These are phyloP conservation scores for Aspergillus uvarum DNA, from an alignment of 2,329 filamentous ascomycete species.

Conservation along the genomic window DNA sequence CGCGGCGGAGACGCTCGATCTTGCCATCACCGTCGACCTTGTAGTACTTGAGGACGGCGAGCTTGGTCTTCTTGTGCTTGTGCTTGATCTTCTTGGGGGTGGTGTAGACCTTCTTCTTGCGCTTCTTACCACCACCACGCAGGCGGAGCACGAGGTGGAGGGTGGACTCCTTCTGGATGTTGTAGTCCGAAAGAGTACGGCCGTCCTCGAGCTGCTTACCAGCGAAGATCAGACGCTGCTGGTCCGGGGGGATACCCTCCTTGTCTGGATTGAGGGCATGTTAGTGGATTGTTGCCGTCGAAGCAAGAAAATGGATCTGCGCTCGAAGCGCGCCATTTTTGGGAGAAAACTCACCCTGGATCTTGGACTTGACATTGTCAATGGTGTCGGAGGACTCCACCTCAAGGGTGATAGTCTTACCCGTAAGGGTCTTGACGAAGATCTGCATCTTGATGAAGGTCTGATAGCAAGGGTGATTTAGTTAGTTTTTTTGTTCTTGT, in stretches of 20 bases:
- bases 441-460: slow-evolving; percentile 53
- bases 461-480: slow-evolving; percentile 24
- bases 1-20: slow-evolving; percentile 97
- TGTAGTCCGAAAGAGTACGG: slow-evolving; percentile 99
- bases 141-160: slow-evolving; percentile 97
- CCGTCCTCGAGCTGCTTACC: slow-evolving; percentile 99
- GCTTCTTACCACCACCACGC: slow-evolving; percentile 98
- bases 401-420: slow-evolving; percentile 99
- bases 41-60: slow-evolving; percentile 99
- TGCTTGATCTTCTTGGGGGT: slow-evolving; percentile 99
- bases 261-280: slow-evolving; percentile 67
- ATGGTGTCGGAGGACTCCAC: slow-evolving; percentile 99
- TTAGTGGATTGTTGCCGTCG: neutral
- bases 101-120: slow-evolving; percentile 99
- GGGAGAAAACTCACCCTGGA: slow-evolving; percentile 56
- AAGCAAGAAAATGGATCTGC: neutral
- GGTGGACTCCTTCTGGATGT: slow-evolving; percentile 99
- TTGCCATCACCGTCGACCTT: slow-evolving; percentile 99
- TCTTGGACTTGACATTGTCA: slow-evolving; percentile 99
- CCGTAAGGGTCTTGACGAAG: slow-evolving; percentile 75
- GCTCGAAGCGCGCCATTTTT: neutral
- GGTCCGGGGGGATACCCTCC: slow-evolving; percentile 98
- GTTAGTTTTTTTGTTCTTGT: slow-evolving; percentile 8
- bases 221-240: slow-evolving; percentile 99
- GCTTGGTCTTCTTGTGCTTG: slow-evolving; percentile 99